Percentiles rank a stretch among this genome's conserved stretches.
These are phyloP conservation scores for Lactarius evosmus DNA, from an alignment of 768 basidiomycete genomes.

Conservation along the genomic window DNA sequence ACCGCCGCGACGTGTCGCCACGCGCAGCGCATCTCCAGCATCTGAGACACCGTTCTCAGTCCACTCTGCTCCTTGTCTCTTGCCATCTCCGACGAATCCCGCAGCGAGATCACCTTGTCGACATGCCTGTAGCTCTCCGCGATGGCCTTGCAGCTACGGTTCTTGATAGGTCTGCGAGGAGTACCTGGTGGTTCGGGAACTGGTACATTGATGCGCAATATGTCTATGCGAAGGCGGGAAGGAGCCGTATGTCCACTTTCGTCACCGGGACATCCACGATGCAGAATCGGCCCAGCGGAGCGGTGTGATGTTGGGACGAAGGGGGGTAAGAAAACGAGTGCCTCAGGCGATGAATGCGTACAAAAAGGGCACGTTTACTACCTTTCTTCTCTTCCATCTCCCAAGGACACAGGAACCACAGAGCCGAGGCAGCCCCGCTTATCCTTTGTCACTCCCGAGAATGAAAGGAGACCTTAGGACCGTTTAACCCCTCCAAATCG, in stretches of 20 bases:
- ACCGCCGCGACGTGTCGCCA: conserved; percentile 56
- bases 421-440: not conserved
- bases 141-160: conserved; percentile 70
- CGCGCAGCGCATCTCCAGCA: conserved; percentile 75
- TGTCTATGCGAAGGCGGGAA: not conserved
- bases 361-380: conserved; percentile 45
- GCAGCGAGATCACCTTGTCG: conserved; percentile 78
- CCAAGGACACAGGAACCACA: not conserved
- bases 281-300: no score
- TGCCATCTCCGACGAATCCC: conserved; percentile 40
- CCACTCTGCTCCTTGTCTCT: conserved; percentile 66
- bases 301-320: not conserved
- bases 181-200: conserved; percentile 86
- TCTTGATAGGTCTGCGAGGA: conserved; percentile 80
- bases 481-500: no score
- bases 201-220: conserved; percentile 51
- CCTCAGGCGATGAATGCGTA: no score
- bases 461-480: no score
- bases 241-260: not conserved
- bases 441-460: no score
- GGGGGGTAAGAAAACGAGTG: conserved; percentile 14
- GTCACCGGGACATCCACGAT: not conserved
- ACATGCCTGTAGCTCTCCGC: conserved; percentile 85
- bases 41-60: conserved; percentile 57
- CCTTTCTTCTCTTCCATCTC: conserved; percentile 85